Evolutionary conservation across 176 grass and related monocot species (phyloP).

Genomic region (Themeda triandra): DNA sequence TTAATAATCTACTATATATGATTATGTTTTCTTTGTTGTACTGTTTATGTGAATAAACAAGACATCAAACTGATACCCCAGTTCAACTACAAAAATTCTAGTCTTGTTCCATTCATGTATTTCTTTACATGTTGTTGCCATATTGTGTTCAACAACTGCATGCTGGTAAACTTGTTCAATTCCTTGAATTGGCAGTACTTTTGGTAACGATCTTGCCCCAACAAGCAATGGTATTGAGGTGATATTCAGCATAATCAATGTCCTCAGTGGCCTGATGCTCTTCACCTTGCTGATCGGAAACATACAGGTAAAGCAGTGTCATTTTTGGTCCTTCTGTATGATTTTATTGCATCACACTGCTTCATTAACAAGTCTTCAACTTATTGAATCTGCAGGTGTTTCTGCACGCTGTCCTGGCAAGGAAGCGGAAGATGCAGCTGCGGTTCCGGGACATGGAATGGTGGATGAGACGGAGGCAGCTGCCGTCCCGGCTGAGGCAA

Average conservation of each 20-base stretch:
- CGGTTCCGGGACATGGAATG: constrained; percentile 92
- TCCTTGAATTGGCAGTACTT: constrained; percentile 59
- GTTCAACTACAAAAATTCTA: background rate
- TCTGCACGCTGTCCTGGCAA: constrained; percentile 83
- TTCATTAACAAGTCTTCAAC: background rate
- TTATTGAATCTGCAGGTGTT: constrained; percentile 55
- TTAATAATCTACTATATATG: background rate
- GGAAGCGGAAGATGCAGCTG: constrained; percentile 91
- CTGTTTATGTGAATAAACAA: background rate
- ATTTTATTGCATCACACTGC: background rate
- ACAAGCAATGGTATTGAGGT: constrained; percentile 93
- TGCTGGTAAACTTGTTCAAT: background rate
- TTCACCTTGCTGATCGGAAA: constrained; percentile 98
- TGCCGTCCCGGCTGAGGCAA: constrained; percentile 77
- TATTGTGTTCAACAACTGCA: background rate
- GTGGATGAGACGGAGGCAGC: constrained; percentile 95
- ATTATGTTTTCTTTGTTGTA: background rate
- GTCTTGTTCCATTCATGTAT: background rate
- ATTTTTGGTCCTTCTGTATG: background rate
- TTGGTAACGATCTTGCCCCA: constrained; percentile 89
- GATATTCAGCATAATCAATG: constrained; percentile 82
- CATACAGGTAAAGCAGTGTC: constrained; percentile 61
- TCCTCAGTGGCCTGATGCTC: constrained; percentile 92
- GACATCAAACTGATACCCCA: background rate
- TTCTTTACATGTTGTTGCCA: background rate